phyloP scores from a whole-genome alignment of 306 rosid species.

The Benincasa hispida region DNA sequence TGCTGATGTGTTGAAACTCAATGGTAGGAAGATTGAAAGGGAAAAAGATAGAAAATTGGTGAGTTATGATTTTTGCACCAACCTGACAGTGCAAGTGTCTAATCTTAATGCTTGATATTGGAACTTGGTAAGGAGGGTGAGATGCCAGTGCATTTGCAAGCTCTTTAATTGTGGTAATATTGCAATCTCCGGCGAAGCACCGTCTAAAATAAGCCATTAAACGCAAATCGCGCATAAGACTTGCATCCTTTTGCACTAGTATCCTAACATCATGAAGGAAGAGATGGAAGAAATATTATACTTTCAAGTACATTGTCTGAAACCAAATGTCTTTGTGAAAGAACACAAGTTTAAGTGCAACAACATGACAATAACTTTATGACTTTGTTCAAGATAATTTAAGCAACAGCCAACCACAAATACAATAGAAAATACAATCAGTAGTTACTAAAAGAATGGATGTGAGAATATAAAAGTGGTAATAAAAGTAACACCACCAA shows the following conservation, averaged over 20 bases:
- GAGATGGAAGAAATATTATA: neutral
- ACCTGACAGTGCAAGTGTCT: conserved; percentile 74
- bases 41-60: neutral
- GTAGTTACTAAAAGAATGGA: neutral
- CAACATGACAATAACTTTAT: neutral
- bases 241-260: conserved; percentile 61
- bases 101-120: conserved; percentile 61
- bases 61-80: conserved; percentile 12
- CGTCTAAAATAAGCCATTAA: conserved; percentile 83
- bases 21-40: neutral
- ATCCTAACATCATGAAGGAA: conserved; percentile 24
- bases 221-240: conserved; percentile 49
- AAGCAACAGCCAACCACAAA: neutral
- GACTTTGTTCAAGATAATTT: neutral
- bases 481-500: neutral
- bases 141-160: conserved; percentile 79
- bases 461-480: neutral
- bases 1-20: neutral
- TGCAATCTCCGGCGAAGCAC: conserved; percentile 47
- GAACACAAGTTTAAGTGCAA: neutral
- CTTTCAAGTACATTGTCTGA: neutral
- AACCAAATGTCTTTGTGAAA: neutral
- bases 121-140: conserved; percentile 81
- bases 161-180: conserved; percentile 65
- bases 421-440: neutral